Base-by-base conservation (phyloP, 2,329 filamentous ascomycete genomes). In the Penicillium sp. region DNA sequence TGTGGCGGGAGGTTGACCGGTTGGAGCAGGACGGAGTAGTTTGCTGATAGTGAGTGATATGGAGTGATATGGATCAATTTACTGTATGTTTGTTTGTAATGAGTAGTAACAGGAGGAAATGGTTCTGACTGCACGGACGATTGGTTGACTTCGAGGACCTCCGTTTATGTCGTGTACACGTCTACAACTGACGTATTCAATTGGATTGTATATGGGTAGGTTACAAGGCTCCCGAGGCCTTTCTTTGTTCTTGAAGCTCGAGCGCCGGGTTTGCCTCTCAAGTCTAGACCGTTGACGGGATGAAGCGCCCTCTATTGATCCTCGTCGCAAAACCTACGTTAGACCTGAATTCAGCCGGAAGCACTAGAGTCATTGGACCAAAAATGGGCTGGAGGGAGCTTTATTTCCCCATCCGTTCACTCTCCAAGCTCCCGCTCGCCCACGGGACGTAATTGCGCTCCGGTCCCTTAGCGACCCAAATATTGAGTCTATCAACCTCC, bases 341-440 rank as follows among this genome's bases (percentile, higher is more conserved):
- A 16, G 38, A 28, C 26, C 40, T 26, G 19, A 22, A 35, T 51
- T 35, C 22, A 33, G 6, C 25, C 10, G 43, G 25, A 46, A 25
- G 8, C 16, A 13, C 16, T 19, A 16, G 45, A 48, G 14, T n/a
- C 22, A 43, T n/a, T 35, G n/a, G 30, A 52, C 19, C 33, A 26
- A 40, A 40, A 22, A 40, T 40, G 51, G 49, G 7, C 16, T 22
- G 19, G n/a, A 48, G 33, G 48, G 48, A 28, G 38, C 37, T 40
- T 51, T 25, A 19, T 42, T 58, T 42, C 59, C 56, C 56, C 52
- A 55, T 61, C 56, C 45, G 55, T 59, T 55, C 56, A 57, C 13
- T 35, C 28, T 30, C 26, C 52, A 37, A 30, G 26, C 26, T 46
- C 22, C 10, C 11, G 33, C 33, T 35, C 33, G 35, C 43, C 55